These are phyloP conservation scores for Corylus avellana DNA, from an alignment of 306 rosid species.

Conservation along the genomic window DNA sequence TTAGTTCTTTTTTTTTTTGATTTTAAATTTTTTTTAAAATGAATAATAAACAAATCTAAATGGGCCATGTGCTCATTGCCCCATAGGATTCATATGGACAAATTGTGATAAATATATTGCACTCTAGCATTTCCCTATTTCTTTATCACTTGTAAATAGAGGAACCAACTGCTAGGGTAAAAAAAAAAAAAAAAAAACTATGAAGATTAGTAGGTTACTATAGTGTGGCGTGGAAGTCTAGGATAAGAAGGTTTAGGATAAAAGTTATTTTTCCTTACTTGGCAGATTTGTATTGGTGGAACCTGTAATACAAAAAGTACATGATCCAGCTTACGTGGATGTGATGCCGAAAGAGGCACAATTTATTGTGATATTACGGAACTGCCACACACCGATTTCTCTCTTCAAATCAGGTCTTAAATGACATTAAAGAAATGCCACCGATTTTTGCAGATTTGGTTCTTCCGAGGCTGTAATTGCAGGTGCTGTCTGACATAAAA, in stretches of 20 bases:
- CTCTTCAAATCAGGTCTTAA: no score
- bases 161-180: no score
- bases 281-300: conserved; percentile 31
- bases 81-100: no score
- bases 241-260: conserved; percentile 25
- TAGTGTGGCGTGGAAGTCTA: conserved; percentile 21
- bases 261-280: conserved; percentile 1
- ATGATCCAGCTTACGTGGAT: conserved; percentile 17
- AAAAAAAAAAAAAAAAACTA: not conserved
- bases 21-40: no score
- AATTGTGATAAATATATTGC: no score
- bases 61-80: no score
- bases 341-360: not conserved
- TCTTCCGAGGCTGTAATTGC: not conserved
- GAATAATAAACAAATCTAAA: no score
- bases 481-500: not conserved
- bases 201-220: not conserved
- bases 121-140: no score
- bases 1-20: no score
- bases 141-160: no score
- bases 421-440: not conserved
- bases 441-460: not conserved
- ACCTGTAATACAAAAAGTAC: not conserved
- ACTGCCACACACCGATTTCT: not conserved
- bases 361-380: conserved; percentile 16